Conservation (phyloP, 306 rosid species). For the Cicer arietinum region DNA sequence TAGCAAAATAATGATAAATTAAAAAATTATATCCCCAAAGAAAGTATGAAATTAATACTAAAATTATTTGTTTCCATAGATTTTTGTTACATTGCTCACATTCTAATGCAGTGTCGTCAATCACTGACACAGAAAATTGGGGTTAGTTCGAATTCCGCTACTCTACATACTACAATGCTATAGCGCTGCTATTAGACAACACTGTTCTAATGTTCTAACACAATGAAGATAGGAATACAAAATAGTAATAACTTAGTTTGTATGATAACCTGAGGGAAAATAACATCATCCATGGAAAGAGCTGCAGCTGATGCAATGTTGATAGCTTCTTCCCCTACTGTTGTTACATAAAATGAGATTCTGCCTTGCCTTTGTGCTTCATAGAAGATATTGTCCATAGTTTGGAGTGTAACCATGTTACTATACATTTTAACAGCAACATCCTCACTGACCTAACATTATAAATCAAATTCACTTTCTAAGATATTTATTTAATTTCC, state of each 20-base stretch:
- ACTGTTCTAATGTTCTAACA: background rate
- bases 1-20: background rate
- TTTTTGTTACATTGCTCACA: background rate
- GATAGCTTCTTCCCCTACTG: constrained; percentile 86
- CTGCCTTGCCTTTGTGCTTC: constrained; percentile 98
- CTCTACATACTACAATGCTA: background rate
- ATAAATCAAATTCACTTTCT: constrained; percentile 13
- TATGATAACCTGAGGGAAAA: constrained; percentile 85
- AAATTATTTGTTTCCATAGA: background rate
- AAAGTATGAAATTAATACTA: constrained; percentile 12
- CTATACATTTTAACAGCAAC: constrained; percentile 73
- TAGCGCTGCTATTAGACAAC: background rate
- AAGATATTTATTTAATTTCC: background rate
- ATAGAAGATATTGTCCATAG: constrained; percentile 88
- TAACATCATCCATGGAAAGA: constrained; percentile 64
- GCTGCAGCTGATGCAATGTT: constrained; percentile 94
- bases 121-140: background rate
- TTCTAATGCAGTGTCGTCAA: background rate
- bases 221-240: constrained; percentile 22
- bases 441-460: constrained; percentile 63
- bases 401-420: constrained; percentile 82
- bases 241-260: background rate
- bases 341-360: constrained; percentile 79
- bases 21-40: constrained; percentile 16
- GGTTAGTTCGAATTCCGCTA: background rate